Conservation (phyloP, 176 grass and related monocot species). For the Ampelocalamus luodianensis region DNA sequence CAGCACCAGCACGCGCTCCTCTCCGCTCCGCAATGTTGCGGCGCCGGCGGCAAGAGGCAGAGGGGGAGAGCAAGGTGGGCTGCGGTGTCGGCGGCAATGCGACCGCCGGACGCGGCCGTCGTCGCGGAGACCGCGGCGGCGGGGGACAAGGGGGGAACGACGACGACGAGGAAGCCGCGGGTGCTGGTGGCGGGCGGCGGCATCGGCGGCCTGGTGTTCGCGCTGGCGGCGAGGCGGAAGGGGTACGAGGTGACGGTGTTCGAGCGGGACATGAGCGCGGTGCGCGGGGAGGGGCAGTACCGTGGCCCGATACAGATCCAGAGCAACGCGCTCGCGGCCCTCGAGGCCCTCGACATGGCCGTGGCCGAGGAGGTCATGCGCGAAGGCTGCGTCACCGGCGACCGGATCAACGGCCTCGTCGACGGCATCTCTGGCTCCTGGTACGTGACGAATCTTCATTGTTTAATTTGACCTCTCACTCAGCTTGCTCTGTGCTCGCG, state of each 20-base stretch:
- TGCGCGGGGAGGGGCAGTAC: conserved; percentile 93
- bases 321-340: conserved; percentile 90
- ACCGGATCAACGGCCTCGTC: conserved; percentile 96
- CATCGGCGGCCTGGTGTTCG: conserved; percentile 85
- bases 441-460: background rate
- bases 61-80: background rate
- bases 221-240: conserved; percentile 80
- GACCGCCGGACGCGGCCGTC: background rate
- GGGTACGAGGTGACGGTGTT: conserved; percentile 97
- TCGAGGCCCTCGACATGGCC: conserved; percentile 86
- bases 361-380: conserved; percentile 92
- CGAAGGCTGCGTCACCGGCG: conserved; percentile 85
- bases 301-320: conserved; percentile 97
- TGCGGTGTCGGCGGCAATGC: conserved; percentile 25
- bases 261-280: conserved; percentile 86
- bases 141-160: background rate
- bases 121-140: background rate
- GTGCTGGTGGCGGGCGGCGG: conserved; percentile 91
- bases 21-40: background rate
- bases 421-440: conserved; percentile 91
- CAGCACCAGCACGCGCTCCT: conserved; percentile 28
- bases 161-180: conserved; percentile 38
- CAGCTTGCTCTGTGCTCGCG: too few relatives aligned
- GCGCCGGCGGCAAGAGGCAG: background rate
- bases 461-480: background rate